A percentile compares a stretch with the other conserved stretches of the same genome.
Evolutionary conservation across 2,329 filamentous ascomycete genomes (phyloP).

Genomic region (Bipolaris zeicola): DNA sequence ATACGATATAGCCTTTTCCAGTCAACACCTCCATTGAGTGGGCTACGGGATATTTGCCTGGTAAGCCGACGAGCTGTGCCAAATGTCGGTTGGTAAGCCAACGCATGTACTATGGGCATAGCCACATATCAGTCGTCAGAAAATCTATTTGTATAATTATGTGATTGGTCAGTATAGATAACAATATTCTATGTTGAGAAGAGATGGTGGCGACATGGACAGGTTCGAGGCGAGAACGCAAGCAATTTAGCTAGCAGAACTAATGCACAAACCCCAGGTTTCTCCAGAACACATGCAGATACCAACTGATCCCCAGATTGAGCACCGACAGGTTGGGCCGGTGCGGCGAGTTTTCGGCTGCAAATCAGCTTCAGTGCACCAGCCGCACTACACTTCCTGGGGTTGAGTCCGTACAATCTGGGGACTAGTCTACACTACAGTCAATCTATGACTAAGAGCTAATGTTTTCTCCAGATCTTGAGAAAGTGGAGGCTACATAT

Average conservation of each 20-base stretch:
- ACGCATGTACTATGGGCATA: too few species aligned
- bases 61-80: not conserved
- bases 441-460: slow-evolving; percentile 16
- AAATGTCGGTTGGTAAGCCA: not conserved
- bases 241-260: not conserved
- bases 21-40: not conserved
- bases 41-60: not conserved
- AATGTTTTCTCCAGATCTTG: not conserved
- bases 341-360: slow-evolving; percentile 15
- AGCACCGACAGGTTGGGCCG: slow-evolving; percentile 15
- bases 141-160: not conserved
- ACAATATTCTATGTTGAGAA: not conserved
- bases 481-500: not conserved
- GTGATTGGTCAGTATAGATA: not conserved
- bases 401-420: slow-evolving; percentile 37
- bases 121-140: too few species aligned
- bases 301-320: slow-evolving; percentile 19
- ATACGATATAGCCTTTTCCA: not conserved
- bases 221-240: not conserved
- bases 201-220: not conserved
- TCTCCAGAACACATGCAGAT: slow-evolving; percentile 8
- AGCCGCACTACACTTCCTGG: slow-evolving; percentile 33
- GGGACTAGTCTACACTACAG: slow-evolving; percentile 24
- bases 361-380: slow-evolving; percentile 19
- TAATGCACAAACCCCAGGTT: slow-evolving; percentile 8